phyloP scores from a whole-genome alignment of 306 rosid species.

The Gleditsia sinensis region DNA sequence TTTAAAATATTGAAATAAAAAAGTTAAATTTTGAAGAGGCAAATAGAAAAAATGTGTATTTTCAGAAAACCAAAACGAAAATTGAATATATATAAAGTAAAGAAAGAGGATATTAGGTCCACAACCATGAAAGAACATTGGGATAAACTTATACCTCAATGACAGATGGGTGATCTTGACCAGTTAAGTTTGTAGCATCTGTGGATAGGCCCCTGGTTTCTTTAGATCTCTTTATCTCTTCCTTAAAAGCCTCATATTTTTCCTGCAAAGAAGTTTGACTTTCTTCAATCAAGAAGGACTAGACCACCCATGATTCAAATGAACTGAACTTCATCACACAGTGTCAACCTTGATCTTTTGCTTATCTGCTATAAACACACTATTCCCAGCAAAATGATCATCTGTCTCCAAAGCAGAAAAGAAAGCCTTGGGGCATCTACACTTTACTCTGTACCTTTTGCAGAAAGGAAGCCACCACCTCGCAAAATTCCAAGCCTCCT shows the following conservation, averaged over 20 bases:
- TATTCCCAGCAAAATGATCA: slow-evolving; percentile 19
- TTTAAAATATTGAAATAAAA: too few relatives aligned
- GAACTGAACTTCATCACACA: background rate
- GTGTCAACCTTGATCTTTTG: slow-evolving; percentile 42
- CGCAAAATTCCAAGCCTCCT: slow-evolving; percentile 57
- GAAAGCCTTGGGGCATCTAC: slow-evolving; percentile 66
- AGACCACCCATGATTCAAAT: background rate
- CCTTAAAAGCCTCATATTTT: slow-evolving; percentile 47
- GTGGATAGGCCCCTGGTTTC: background rate
- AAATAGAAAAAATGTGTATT: too few relatives aligned
- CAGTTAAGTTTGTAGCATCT: slow-evolving; percentile 18
- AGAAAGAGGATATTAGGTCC: too few relatives aligned
- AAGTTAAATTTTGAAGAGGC: too few relatives aligned
- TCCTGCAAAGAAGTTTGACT: slow-evolving; percentile 45
- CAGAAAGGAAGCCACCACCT: slow-evolving; percentile 75
- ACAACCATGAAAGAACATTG: too few relatives aligned
- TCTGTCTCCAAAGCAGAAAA: slow-evolving; percentile 40
- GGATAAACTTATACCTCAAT: slow-evolving; percentile 47
- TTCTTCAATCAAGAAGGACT: background rate
- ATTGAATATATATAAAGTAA: too few relatives aligned
- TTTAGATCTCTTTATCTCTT: slow-evolving; percentile 32
- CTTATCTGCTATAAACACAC: slow-evolving; percentile 40
- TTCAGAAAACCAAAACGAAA: too few relatives aligned
- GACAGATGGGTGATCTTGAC: slow-evolving; percentile 48
- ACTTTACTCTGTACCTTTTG: slow-evolving; percentile 39